phyloP scores from a whole-genome alignment of 2,329 filamentous ascomycete species.

The Tricladium varicosporioides region DNA sequence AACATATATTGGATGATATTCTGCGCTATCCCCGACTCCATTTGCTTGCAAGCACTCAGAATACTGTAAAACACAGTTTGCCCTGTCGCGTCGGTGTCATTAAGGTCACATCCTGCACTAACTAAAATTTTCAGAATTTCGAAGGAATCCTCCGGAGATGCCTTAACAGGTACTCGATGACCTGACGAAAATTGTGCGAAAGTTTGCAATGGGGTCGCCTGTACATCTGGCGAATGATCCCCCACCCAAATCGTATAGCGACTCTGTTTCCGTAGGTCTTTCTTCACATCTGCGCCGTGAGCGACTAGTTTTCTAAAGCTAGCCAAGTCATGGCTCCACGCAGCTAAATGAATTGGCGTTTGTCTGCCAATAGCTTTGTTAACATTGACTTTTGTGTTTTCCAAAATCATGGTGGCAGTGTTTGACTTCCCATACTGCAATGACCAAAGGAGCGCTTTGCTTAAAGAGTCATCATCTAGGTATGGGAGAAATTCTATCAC shows the following conservation, averaged over 20 bases:
- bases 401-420: not conserved
- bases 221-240: not conserved
- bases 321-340: not conserved
- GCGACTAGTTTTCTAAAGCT: constrained; percentile 1
- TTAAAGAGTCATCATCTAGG: constrained; percentile 24
- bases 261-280: not conserved
- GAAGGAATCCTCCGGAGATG: not conserved
- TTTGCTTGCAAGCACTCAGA: not conserved
- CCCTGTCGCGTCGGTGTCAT: not conserved
- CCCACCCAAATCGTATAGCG: not conserved
- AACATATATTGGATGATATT: constrained; percentile 15
- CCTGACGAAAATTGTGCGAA: not conserved
- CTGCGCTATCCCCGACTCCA: not conserved
- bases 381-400: not conserved
- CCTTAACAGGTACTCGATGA: not conserved
- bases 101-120: constrained; percentile 10
- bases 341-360: constrained; percentile 27
- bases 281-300: constrained; percentile 6
- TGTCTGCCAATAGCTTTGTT: not conserved
- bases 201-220: not conserved
- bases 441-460: constrained; percentile 9
- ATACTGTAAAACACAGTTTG: not conserved
- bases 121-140: constrained; percentile 1
- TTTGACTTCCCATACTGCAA: not conserved
- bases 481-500: constrained; percentile 7